Conservation (phyloP, 2,329 filamentous ascomycete genomes). For the Diplodia scrobiculata region DNA sequence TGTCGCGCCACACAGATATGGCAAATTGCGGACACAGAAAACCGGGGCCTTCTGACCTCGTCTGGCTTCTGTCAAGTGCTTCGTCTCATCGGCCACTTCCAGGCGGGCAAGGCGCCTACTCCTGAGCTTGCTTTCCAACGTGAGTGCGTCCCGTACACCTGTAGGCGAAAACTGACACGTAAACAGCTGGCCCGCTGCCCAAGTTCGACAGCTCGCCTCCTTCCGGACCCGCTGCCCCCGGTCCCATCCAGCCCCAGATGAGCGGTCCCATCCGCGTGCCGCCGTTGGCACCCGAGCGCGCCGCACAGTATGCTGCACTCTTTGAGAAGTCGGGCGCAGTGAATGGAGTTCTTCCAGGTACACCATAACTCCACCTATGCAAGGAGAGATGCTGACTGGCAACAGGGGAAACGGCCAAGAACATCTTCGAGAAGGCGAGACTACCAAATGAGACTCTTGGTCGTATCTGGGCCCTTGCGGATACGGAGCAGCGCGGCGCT, state of each 20-base stretch:
- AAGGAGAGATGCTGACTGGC: conserved; percentile 20
- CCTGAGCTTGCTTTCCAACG: conserved; percentile 79
- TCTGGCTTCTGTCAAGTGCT: conserved; percentile 91
- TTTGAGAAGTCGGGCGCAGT: conserved; percentile 87
- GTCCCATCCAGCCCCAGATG: conserved; percentile 48
- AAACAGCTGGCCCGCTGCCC: conserved; percentile 74
- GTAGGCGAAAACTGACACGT: conserved; percentile 26
- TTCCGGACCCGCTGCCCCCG: conserved; percentile 54
- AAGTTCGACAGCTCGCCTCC: conserved; percentile 75
- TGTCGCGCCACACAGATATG: conserved; percentile 69
- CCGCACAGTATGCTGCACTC: conserved; percentile 80
- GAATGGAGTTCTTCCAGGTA: conserved; percentile 72
- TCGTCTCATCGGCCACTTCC: conserved; percentile 91
- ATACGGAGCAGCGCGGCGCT: conserved; percentile 87
- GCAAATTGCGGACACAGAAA: conserved; percentile 97
- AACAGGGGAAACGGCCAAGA: conserved; percentile 78
- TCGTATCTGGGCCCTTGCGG: conserved; percentile 93
- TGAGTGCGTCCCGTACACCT: conserved; percentile 42
- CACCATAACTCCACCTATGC: background rate
- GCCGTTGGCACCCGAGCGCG: conserved; percentile 83
- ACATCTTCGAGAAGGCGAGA: conserved; percentile 91
- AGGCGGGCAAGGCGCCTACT: conserved; percentile 80
- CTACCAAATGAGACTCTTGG: conserved; percentile 87
- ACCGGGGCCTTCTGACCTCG: conserved; percentile 88
- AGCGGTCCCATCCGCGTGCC: conserved; percentile 76